Conservation (phyloP, 2,329 filamentous ascomycete genomes). For the Penicillium sp. region DNA sequence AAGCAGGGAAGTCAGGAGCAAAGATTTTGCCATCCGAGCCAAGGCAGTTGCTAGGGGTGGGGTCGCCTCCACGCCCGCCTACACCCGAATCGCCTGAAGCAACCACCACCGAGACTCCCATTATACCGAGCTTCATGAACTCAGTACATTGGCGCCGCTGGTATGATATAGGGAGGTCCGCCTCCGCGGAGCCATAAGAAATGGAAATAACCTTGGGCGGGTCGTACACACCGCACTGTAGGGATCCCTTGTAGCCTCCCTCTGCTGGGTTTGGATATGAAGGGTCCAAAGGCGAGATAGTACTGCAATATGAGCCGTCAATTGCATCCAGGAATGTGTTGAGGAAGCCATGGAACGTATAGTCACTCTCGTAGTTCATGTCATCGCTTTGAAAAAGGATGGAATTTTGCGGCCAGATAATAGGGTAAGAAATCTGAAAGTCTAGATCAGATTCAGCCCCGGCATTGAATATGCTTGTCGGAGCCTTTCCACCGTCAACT, state of each 20-base stretch:
- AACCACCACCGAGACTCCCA: conserved; percentile 48
- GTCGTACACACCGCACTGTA: conserved; percentile 48
- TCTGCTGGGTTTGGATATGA: conserved; percentile 41
- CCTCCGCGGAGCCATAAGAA: conserved; percentile 37
- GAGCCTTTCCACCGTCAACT: conserved; percentile 43
- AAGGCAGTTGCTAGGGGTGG: conserved; percentile 35
- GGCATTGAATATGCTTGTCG: conserved; percentile 27
- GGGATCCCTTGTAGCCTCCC: conserved; percentile 43
- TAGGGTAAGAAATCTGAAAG: conserved; percentile 48
- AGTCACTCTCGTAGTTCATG: conserved; percentile 39
- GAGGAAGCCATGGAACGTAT: conserved; percentile 41
- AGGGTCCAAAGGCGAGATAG: conserved; percentile 44
- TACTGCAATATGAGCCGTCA: conserved; percentile 51
- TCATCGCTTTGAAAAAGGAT: conserved; percentile 52
- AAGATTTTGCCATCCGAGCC: conserved; percentile 37
- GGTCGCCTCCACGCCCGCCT: conserved; percentile 30
- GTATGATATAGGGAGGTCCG: conserved; percentile 36
- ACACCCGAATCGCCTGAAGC: conserved; percentile 51
- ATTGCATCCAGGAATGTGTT: conserved; percentile 52
- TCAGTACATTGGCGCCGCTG: conserved; percentile 43
- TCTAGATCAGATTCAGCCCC: conserved; percentile 47
- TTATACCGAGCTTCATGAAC: conserved; percentile 52
- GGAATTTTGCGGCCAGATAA: conserved; percentile 51
- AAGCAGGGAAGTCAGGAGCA: conserved; percentile 39
- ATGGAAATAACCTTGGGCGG: conserved; percentile 38